Evolutionary conservation across 2,329 filamentous ascomycete genomes (phyloP).

Genomic region (Talaromyces sp.): DNA sequence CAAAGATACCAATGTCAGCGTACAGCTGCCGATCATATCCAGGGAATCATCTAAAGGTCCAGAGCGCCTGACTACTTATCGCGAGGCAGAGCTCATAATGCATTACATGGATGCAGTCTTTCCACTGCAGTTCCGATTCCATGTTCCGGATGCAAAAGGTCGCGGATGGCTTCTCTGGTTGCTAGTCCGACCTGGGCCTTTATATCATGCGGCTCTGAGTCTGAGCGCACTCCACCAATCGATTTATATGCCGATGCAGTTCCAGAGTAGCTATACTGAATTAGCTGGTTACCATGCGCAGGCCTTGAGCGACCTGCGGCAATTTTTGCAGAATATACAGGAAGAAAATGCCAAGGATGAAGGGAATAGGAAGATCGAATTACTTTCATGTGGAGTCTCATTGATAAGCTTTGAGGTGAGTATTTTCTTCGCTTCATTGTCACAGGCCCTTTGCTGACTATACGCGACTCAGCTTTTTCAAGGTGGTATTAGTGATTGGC

Average conservation of each 20-base stretch:
- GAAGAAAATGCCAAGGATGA: constrained; percentile 7
- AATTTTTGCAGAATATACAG: constrained; percentile 18
- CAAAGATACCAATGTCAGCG: not conserved
- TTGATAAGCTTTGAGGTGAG: constrained; percentile 22
- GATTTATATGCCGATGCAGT: constrained; percentile 10
- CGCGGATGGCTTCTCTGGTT: constrained; percentile 21
- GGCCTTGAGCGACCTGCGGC: constrained; percentile 17
- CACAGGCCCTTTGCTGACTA: not conserved
- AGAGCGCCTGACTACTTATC: constrained; percentile 9
- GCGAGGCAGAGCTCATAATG: constrained; percentile 21
- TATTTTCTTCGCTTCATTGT: not conserved
- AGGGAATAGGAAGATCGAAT: constrained; percentile 15
- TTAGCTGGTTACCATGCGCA: constrained; percentile 19
- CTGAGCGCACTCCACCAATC: constrained; percentile 20
- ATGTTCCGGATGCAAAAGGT: constrained; percentile 12
- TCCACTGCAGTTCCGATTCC: constrained; percentile 21
- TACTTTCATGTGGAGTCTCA: constrained; percentile 20
- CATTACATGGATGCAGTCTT: constrained; percentile 22
- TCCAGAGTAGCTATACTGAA: constrained; percentile 16
- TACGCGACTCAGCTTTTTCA: constrained; percentile 16
- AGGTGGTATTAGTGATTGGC: constrained; percentile 21
- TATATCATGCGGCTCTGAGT: constrained; percentile 22
- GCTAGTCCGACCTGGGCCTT: constrained; percentile 17
- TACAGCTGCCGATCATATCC: no score
- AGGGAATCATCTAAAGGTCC: not conserved